Base-by-base conservation (phyloP, 352 stramenopile genomes). In the Nothophytophthora sp. region DNA sequence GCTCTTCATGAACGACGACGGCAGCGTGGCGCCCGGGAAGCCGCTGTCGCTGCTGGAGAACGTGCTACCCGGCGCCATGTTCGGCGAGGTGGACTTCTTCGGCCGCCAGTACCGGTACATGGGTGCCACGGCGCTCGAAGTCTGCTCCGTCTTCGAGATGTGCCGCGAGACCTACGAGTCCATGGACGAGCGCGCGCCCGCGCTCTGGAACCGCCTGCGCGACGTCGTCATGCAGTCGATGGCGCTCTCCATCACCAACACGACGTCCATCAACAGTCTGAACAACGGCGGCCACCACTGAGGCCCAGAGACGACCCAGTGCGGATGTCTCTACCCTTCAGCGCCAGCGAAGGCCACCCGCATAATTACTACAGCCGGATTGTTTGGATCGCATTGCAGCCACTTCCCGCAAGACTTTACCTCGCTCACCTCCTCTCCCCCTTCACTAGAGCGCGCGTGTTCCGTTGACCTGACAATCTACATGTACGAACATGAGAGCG, bases 1-100 rank as follows among this genome's bases (percentile, higher is more conserved):
- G 25, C 64, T 94, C 16, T 88, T 74, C 59, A 90, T 92, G 75
- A 90, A 91, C 52, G 70, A 80, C 13, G 81, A 92, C 18, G 77
- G 71, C 20, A 80, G 67, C 40, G 67, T 70, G n/a, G 50, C 55
- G 4, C 67, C 71, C 5, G 63, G 73, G 1, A 84, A 82, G 47
- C 41, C 67, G 13, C 41, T 92, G 23, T 70, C 72, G 30, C 44
- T 86, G 44, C 42, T 92, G 8, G 80, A 92, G 53, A 77, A 80
- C 24, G 81, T 91, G 33, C 75, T 89, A 15, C 76, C 82, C 0
- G 82, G 80, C 8, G 81, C 81, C 25, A 89, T 93, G 74, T 95
- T 95, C 57, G 85, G 85, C 19, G 85, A 95, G 48, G 82, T 92
- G 3, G 85, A 95, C 45, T 95, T 95, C 48, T 92, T 95, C 39